Evolutionary conservation across 345 rosid genomes (phyloP), one percentile per base, ranked within the genome.

Genomic region (Zanthoxylum bungeanum): DNA sequence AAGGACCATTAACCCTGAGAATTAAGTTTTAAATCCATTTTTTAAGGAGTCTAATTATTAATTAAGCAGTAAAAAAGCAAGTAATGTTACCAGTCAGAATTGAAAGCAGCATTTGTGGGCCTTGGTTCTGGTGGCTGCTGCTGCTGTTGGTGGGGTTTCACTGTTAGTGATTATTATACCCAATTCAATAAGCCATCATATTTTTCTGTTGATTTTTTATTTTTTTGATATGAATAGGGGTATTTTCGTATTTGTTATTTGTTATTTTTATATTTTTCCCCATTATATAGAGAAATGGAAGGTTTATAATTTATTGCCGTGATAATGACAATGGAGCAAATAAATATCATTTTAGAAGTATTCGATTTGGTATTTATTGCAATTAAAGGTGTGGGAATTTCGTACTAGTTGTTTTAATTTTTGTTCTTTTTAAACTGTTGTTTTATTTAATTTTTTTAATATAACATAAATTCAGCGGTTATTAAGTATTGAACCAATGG

Each of bases 311-410:
- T n/a, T 17, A 37, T 2, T 37, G 30, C 4, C 4, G 49, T 14
- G 67, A 60, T 49, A 37, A 17, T 22, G 74, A 72, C 55, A 21
- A 8, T 0, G n/a, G 34, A 24, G 66, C 52, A 24, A 40, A 42
- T 58, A 77, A 72, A 60, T 61, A 72, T 47, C 65, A 22, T 24
- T 46, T 4, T 46, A 24, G 49, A 59, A 65, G 25, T 59, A 50
- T 61, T 42, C 51, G n/a, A 24, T 37, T 33, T 33, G 9, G 58
- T 7, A 22, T 19, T 28, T 17, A 46, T 44, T 14, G 19, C 0
- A 49, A 31, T 50, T 50, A 33, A 0, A 22, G 8, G 1, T 31
- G 16, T 21, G 1, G 7, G 22, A 12, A 60, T 11, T 10, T 10
- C 12, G 46, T 42, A 1, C 4, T 3, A 42, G 6, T 60, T 60